phyloP scores from a whole-genome alignment of 176 grass and related monocot species.

The Guadua angustifolia region DNA sequence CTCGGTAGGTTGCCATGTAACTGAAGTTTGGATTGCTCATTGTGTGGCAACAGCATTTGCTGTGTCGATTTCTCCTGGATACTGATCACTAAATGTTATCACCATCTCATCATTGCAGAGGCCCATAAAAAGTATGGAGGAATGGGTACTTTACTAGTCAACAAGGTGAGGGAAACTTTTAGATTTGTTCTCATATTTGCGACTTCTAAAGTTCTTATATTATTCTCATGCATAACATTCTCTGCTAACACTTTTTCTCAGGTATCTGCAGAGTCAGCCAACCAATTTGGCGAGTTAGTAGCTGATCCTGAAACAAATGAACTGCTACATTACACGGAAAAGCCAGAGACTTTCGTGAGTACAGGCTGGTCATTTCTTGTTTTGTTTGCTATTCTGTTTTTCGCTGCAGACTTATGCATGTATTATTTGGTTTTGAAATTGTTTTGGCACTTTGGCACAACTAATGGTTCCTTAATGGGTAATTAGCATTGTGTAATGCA shows the following conservation, averaged over 20 bases:
- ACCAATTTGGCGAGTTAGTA: constrained; percentile 97
- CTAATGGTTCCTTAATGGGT: background rate
- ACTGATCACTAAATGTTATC: constrained; percentile 15
- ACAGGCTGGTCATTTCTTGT: constrained; percentile 17
- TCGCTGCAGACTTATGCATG: background rate
- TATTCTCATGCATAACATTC: constrained; percentile 25
- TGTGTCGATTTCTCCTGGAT: constrained; percentile 13
- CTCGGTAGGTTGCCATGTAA: constrained; percentile 68
- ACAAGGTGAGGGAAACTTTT: constrained; percentile 62
- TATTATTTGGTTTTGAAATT: constrained; percentile 15
- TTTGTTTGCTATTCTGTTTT: constrained; percentile 33
- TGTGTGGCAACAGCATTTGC: background rate
- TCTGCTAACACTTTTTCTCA: constrained; percentile 33
- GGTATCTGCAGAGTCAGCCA: constrained; percentile 97
- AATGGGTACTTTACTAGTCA: constrained; percentile 93
- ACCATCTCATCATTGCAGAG: constrained; percentile 65
- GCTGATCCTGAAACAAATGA: constrained; percentile 95
- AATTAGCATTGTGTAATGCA: constrained; percentile 32
- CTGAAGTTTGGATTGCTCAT: constrained; percentile 18
- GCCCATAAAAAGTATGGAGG: constrained; percentile 95
- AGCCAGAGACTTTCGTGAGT: constrained; percentile 99
- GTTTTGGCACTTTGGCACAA: background rate
- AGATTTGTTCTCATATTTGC: background rate
- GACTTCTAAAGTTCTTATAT: constrained; percentile 9
- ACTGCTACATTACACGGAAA: constrained; percentile 94